Evolutionary conservation across 2,329 filamentous ascomycete species (phyloP).

Genomic region (Aphanocladium album): DNA sequence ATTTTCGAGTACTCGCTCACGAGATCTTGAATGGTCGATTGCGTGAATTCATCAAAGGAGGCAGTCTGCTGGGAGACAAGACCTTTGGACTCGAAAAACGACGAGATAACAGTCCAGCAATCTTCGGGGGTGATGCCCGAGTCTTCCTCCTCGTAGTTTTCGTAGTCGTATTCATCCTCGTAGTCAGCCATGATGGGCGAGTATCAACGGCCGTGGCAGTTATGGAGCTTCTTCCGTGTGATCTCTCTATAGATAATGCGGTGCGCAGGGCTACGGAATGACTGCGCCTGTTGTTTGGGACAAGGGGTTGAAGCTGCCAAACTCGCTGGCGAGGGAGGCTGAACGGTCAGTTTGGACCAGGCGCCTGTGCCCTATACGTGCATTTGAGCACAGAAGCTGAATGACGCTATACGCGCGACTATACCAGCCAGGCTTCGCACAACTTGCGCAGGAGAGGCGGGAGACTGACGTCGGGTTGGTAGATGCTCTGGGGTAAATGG

Average conservation of each 20-base stretch:
- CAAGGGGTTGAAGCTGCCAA: neutral
- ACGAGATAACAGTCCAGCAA: conserved; percentile 95
- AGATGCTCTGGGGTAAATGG: neutral
- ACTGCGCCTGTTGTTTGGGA: neutral
- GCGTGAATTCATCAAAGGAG: conserved; percentile 96
- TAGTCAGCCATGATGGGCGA: conserved; percentile 47
- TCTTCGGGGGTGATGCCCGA: conserved; percentile 86
- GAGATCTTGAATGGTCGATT: conserved; percentile 89
- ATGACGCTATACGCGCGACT: neutral
- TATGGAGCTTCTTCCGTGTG: neutral
- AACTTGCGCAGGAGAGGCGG: neutral
- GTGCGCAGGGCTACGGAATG: neutral
- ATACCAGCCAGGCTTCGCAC: conserved; percentile 1
- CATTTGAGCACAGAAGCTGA: conserved; percentile 7
- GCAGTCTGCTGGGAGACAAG: conserved; percentile 96
- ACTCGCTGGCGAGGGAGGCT: neutral
- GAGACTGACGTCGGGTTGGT: neutral
- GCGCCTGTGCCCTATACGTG: conserved; percentile 6
- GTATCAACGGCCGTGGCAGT: neutral
- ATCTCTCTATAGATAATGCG: neutral
- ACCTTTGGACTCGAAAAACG: conserved; percentile 94
- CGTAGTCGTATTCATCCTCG: conserved; percentile 58
- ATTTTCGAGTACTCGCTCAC: conserved; percentile 88
- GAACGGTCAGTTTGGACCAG: conserved; percentile 7
- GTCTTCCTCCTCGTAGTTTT: conserved; percentile 64